phyloP scores from a whole-genome alignment of 2,329 filamentous ascomycete species.

The Hawksworthiomyces lignivorus region DNA sequence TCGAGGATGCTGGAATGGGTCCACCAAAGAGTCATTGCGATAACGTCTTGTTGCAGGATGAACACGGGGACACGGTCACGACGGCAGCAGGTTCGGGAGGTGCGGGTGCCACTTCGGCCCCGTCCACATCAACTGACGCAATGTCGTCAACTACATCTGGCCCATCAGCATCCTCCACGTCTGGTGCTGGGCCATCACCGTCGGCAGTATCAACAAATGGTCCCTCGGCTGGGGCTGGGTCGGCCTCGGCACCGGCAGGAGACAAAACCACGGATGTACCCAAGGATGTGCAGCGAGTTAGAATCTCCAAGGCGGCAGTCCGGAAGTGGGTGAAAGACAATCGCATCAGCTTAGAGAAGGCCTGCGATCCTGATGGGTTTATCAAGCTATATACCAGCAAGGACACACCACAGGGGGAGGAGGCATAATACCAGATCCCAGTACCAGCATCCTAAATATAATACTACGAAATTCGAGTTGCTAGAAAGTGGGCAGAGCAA shows the following conservation, averaged over 20 bases:
- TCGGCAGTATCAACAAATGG: slow-evolving; percentile 8
- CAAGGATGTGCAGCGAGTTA: slow-evolving; percentile 36
- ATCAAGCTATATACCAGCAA: slow-evolving; percentile 56
- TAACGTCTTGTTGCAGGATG: slow-evolving; percentile 3
- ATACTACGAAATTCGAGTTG: too few species aligned
- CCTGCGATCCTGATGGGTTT: slow-evolving; percentile 70
- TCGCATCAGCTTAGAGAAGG: slow-evolving; percentile 53
- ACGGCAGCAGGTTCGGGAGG: slow-evolving; percentile 6
- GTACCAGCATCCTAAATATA: too few species aligned
- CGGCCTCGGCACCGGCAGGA: background rate
- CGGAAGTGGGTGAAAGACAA: slow-evolving; percentile 59
- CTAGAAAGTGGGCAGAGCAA: too few species aligned
- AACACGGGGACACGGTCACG: slow-evolving; percentile 12
- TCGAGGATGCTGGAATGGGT: slow-evolving; percentile 48
- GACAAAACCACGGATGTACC: slow-evolving; percentile 16
- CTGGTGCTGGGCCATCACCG: slow-evolving; percentile 7
- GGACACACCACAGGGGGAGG: slow-evolving; percentile 25
- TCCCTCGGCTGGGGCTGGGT: background rate
- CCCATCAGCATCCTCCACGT: slow-evolving; percentile 11
- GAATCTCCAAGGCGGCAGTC: slow-evolving; percentile 48
- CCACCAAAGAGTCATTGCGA: slow-evolving; percentile 21
- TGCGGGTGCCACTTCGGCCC: background rate
- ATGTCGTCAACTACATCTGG: background rate
- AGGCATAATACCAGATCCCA: slow-evolving; percentile 19
- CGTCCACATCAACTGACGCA: slow-evolving; percentile 2